Evolutionary conservation across 164 flowering plant genomes (phyloP), one percentile per base, ranked within the genome.

Genomic region (Piper betle): DNA sequence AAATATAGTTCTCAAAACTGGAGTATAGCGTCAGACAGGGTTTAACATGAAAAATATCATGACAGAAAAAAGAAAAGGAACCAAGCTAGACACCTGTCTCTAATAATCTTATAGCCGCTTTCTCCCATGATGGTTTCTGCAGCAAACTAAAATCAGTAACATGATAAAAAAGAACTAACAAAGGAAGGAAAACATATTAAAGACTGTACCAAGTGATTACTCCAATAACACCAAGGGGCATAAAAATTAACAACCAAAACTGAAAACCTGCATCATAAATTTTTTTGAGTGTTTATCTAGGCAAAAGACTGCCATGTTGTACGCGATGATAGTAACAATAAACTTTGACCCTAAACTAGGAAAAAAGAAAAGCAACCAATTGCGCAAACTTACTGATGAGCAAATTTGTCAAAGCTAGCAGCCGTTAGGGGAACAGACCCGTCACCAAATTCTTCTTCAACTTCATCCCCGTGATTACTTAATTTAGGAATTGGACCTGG

Each of bases 111-210:
- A n/a, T n/a, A 58, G 99, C 89, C 37, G 96, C 87, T 74, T 84
- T 94, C 74, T 94, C 99, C 99, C 99, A 94, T 18, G 99, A 80
- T 57, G 96, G 95, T 88, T 82, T 86, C 99, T 91, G 85, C 52
- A 75, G 77, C 43, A 55, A 64, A 64, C 10, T 57, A 65, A 58
- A 39, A 65, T 53, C 57, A 52, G 57, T 62, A 57, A 69, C 65
- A 37, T 42, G 19, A 58, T 57, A 65, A 16, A 61, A 37, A 39
- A 58, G 10, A 38, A 63, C 40, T 25, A 50, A 55, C 40, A 18
- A 57, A 56, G 56, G 25, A 62, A 57, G 4, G 12, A 33, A 37
- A 57, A 57, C 1, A 4, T 33, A 5, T 19, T 43, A 37, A 63
- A 41, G 7, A 16, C 59, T 69, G 46, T 85, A 93, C 99, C 94